Base-by-base conservation (phyloP, 2,329 filamentous ascomycete genomes). In the Chaetomiaceae sp. region DNA sequence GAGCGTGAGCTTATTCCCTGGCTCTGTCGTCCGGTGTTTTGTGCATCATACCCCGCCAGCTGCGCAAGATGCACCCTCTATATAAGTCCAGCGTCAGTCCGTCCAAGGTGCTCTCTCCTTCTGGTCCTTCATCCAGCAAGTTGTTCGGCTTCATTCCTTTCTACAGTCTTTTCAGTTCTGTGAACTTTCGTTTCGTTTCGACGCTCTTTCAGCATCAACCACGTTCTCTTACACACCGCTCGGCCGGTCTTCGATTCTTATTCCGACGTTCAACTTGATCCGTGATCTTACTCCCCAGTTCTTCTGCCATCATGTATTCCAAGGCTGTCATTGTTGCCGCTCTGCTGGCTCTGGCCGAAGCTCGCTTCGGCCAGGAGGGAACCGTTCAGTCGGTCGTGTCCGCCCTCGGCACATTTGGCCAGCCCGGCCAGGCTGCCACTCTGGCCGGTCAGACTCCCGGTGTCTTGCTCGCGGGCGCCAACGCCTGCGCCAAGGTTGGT, bases 301-400 rank as follows among this genome's bases (percentile, higher is more conserved):
- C 18, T 41, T 35, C 27, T 29, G 27, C 42, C 56, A 58, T 12
- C 47, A 59, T 59, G 57, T 55, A 56, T 36, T 47, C 56, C 52
- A 58, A 59, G 38, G 14, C 50, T 42, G 38, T 47, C 35, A 30
- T 54, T 34, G 22, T 57, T 30, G 48, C 55, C 29, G 48, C 48
- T 19, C 58, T 75, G 39, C 40, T 72, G 60, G 73, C 73, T 29
- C 58, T 67, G 41, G 70, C 66, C 50, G 69, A 76, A 56, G 75
- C 75, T 50, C 73, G 81, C 53, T 84, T 85, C 62, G 75, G 75
- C 34, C 78, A 84, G 65, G 82, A 85, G 63, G 75, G 81, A 56
- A 56, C 69, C 29, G 75, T 79, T 38, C 78, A 81, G 42, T 57
- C 65, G 18, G 73, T 71, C 48, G 75, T 84, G 54, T 61, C 64